Evolutionary conservation across 2,329 filamentous ascomycete genomes (phyloP).

Genomic region (Colletotrichum nymphaeae): DNA sequence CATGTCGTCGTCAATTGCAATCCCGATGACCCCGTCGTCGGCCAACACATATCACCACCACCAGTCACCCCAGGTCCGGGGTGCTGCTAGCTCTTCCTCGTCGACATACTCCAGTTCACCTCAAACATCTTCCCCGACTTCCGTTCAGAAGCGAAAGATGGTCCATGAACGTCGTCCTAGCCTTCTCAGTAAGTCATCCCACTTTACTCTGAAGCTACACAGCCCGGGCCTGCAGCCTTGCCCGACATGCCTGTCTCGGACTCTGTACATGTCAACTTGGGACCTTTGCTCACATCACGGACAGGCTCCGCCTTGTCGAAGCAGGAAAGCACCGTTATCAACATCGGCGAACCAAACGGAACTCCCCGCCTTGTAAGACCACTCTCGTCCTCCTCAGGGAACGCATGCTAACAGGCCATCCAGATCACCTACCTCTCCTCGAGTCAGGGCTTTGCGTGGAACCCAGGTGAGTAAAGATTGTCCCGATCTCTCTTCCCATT

Average conservation of each 20-base stretch:
- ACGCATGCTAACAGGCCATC: background rate
- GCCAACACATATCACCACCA: slow-evolving; percentile 45
- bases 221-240: slow-evolving; percentile 4
- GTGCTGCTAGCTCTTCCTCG: slow-evolving; percentile 60
- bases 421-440: slow-evolving; percentile 85
- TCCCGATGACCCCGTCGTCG: slow-evolving; percentile 61
- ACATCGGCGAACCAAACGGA: slow-evolving; percentile 80
- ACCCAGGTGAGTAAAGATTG: slow-evolving; percentile 69
- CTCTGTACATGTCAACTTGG: background rate
- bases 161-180: slow-evolving; percentile 69
- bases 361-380: slow-evolving; percentile 74
- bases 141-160: slow-evolving; percentile 54
- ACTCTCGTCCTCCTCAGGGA: background rate
- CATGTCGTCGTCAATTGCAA: slow-evolving; percentile 78
- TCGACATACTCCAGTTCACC: slow-evolving; percentile 69
- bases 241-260: background rate
- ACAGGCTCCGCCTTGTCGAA: slow-evolving; percentile 78
- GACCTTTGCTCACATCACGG: slow-evolving; percentile 43
- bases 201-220: slow-evolving; percentile 4
- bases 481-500: background rate
- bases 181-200: slow-evolving; percentile 64
- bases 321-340: slow-evolving; percentile 83
- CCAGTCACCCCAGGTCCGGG: slow-evolving; percentile 53
- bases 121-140: slow-evolving; percentile 57
- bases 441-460: slow-evolving; percentile 86